Evolutionary conservation across 163 green algal genomes (phyloP), one percentile per base, ranked within the genome.

Genomic region (Prototheca cutis): DNA sequence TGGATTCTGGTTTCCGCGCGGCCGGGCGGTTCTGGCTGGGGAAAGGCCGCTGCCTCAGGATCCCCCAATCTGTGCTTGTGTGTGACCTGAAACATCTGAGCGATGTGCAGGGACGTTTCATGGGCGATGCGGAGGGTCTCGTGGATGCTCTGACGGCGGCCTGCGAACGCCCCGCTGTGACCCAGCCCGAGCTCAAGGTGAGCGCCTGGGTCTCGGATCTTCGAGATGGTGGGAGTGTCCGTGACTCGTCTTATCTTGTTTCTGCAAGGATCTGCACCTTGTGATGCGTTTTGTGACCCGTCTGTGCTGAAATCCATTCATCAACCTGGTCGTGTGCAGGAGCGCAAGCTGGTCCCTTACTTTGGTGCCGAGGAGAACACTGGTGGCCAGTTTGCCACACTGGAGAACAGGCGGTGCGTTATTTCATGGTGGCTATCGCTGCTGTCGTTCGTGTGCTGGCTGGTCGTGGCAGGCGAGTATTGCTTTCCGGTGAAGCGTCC

Each of bases 311-410:
- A 29, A n/a, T 18, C 13, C 32, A 32, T 39, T 24, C 32, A 19
- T 6, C 49, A 8, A n/a, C 40, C 15, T 13, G 18, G 19, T 27
- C n/a, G n/a, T 52, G 5, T 53, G 24, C 61, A 68, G 67, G 67
- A 75, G 49, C 67, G 67, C 23, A 13, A 45, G 8, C 49, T 75
- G 5, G 67, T 75, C 25, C 67, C 67, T 30, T 75, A 61, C 45
- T 70, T 70, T 8, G 48, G 59, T 30, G 28, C 53, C 4, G 58
- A 42, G 0, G 6, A 60, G 39, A 40, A 6, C 25, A 29, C 40
- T 31, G 45, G 45, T 19, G 29, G 30, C 18, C 6, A 33, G 6
- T 58, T 47, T 45, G 52, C 30, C 18, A 21, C 52, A 6, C 29
- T 58, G 29, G 15, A 58, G 30, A n/a, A n/a, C n/a, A n/a, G n/a